Evolutionary conservation across 2,329 filamentous ascomycete genomes (phyloP).

Genomic region (Trichoderma harzianum): DNA sequence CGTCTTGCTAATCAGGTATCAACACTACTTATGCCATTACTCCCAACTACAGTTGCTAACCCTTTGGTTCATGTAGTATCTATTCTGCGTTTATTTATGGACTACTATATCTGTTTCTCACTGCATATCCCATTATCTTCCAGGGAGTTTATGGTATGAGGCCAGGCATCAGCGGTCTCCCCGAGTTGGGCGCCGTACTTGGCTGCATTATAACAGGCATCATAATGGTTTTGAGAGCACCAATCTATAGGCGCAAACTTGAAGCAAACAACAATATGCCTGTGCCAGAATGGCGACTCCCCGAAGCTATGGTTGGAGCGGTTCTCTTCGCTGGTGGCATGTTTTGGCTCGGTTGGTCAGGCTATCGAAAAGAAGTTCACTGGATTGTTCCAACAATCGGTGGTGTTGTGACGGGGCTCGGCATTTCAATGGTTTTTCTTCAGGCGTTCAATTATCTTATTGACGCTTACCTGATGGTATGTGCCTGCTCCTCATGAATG

Average conservation of each 20-base stretch:
- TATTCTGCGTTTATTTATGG: neutral
- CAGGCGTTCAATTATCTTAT: neutral
- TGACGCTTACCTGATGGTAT: neutral
- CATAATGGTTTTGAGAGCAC: neutral
- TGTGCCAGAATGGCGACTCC: neutral
- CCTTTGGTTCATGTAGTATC: neutral
- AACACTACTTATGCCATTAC: neutral
- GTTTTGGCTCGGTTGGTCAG: neutral
- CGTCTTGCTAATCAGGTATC: neutral
- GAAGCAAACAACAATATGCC: neutral
- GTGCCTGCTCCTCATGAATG: neutral
- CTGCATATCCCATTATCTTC: neutral
- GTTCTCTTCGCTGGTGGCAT: neutral
- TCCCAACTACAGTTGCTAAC: neutral
- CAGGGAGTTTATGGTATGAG: neutral
- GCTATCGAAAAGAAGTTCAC: neutral
- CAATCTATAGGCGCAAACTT: neutral
- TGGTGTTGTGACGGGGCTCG: neutral
- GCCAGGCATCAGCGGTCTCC: neutral
- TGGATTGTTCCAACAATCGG: slow-evolving; percentile 1
- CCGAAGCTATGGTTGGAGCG: neutral
- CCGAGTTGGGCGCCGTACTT: neutral
- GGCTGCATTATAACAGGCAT: neutral
- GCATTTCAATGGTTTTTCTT: slow-evolving; percentile 1
- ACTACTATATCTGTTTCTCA: neutral